Percentiles rank a stretch among this genome's conserved stretches.
Evolutionary conservation across 2,329 filamentous ascomycete species (phyloP).

Genomic region (Meredithiella fracta): DNA sequence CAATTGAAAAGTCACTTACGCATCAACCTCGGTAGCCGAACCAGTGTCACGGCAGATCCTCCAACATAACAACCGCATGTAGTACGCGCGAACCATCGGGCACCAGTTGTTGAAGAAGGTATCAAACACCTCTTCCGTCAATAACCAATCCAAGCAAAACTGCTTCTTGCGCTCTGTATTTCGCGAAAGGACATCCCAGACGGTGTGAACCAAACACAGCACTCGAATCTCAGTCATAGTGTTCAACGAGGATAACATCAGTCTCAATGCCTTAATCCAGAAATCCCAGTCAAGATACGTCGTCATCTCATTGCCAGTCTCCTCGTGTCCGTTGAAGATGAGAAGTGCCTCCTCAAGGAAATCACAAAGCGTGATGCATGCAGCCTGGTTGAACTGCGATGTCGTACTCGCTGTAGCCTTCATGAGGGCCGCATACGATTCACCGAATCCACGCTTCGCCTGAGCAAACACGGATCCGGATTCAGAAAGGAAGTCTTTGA

Average conservation of each 20-base stretch:
- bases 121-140: slow-evolving; percentile 60
- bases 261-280: slow-evolving; percentile 66
- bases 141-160: slow-evolving; percentile 58
- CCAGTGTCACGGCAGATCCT: slow-evolving; percentile 64
- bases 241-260: slow-evolving; percentile 69
- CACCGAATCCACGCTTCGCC: slow-evolving; percentile 54
- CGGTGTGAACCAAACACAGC: slow-evolving; percentile 62
- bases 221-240: slow-evolving; percentile 79
- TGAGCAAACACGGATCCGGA: slow-evolving; percentile 23
- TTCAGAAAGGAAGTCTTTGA: slow-evolving; percentile 59
- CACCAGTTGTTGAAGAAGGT: slow-evolving; percentile 87
- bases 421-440: slow-evolving; percentile 56
- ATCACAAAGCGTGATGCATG: slow-evolving; percentile 81
- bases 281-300: slow-evolving; percentile 61
- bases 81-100: slow-evolving; percentile 87
- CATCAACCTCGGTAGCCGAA: slow-evolving; percentile 45
- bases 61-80: slow-evolving; percentile 82
- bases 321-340: slow-evolving; percentile 37
- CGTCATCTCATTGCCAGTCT: slow-evolving; percentile 23
- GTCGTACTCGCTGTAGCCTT: slow-evolving; percentile 60
- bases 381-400: slow-evolving; percentile 64
- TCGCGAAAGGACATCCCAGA: slow-evolving; percentile 57
- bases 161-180: slow-evolving; percentile 50
- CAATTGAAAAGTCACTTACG: slow-evolving; percentile 34
- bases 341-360: slow-evolving; percentile 69